Conservation (phyloP, 108 stramenopile species). For the Nitzschia sp. region DNA sequence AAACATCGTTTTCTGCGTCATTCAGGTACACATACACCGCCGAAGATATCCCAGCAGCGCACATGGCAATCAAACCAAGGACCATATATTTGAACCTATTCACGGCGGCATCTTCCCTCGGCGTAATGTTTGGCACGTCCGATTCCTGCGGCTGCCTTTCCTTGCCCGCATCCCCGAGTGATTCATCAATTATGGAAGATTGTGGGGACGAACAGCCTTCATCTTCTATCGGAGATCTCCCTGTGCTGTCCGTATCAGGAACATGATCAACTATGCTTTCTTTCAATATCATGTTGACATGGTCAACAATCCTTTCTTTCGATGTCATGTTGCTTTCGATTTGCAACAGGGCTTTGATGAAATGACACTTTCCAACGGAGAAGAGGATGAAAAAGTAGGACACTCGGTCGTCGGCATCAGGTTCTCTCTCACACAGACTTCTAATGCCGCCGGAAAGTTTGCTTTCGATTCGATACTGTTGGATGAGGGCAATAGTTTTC, state of each 20-base stretch:
- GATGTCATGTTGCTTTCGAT: too few species aligned
- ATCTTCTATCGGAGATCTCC: background rate
- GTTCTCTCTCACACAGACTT: too few species aligned
- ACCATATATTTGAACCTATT: background rate
- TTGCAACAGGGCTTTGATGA: too few species aligned
- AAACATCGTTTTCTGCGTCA: background rate
- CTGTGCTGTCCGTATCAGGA: conserved; percentile 2
- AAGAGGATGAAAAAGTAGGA: too few species aligned
- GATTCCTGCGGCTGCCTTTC: background rate
- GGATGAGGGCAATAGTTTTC: too few species aligned
- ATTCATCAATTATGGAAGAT: background rate
- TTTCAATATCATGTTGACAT: background rate
- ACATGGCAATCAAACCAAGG: background rate
- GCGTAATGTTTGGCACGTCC: background rate
- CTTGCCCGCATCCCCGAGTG: background rate
- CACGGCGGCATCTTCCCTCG: background rate
- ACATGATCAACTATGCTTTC: conserved; percentile 6
- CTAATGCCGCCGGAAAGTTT: too few species aligned
- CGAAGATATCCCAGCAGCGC: background rate
- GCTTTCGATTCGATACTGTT: too few species aligned
- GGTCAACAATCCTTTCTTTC: background rate
- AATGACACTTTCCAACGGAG: too few species aligned
- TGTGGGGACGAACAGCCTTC: background rate
- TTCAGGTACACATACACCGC: background rate
- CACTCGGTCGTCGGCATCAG: too few species aligned